A percentile compares a stretch with the other conserved stretches of the same genome.
Conservation (phyloP, 768 basidiomycete species). For the Albatrellus ellisii region DNA sequence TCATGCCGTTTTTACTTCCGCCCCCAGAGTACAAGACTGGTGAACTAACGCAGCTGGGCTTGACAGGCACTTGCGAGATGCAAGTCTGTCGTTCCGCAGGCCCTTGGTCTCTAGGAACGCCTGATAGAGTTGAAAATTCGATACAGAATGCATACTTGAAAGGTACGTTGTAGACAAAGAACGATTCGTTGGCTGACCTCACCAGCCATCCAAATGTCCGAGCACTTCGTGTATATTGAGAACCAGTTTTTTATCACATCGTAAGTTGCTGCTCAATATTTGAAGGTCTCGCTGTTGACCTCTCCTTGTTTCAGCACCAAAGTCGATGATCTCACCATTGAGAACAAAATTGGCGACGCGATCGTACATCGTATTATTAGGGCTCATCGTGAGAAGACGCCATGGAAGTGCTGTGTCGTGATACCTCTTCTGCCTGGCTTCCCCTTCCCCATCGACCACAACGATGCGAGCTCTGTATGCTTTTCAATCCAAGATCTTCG, state of each 20-base stretch:
- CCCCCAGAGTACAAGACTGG: slow-evolving; percentile 82
- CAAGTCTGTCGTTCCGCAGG: slow-evolving; percentile 94
- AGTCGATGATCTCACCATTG: slow-evolving; percentile 73
- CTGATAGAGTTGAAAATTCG: slow-evolving; percentile 73
- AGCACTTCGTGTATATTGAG: slow-evolving; percentile 98
- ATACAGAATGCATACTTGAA: slow-evolving; percentile 92
- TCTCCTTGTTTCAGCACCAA: slow-evolving; percentile 40
- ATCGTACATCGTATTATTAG: slow-evolving; percentile 83
- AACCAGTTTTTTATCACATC: slow-evolving; percentile 89
- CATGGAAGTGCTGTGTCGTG: slow-evolving; percentile 88
- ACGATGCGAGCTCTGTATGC: slow-evolving; percentile 83
- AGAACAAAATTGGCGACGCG: slow-evolving; percentile 92
- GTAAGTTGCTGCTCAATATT: slow-evolving; percentile 33
- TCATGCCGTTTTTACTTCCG: slow-evolving; percentile 89
- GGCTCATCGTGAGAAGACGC: slow-evolving; percentile 66
- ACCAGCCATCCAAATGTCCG: slow-evolving; percentile 80
- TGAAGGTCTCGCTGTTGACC: neutral
- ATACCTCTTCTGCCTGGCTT: slow-evolving; percentile 92
- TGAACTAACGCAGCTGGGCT: slow-evolving; percentile 64
- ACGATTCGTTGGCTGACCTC: neutral
- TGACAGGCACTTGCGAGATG: slow-evolving; percentile 93
- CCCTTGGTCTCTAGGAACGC: slow-evolving; percentile 93
- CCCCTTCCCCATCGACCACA: slow-evolving; percentile 83
- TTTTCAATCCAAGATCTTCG: neutral
- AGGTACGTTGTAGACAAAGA: slow-evolving; percentile 29